phyloP scores from a whole-genome alignment of 2,329 filamentous ascomycete genomes.

The Neofusicoccum kwambonambiense region DNA sequence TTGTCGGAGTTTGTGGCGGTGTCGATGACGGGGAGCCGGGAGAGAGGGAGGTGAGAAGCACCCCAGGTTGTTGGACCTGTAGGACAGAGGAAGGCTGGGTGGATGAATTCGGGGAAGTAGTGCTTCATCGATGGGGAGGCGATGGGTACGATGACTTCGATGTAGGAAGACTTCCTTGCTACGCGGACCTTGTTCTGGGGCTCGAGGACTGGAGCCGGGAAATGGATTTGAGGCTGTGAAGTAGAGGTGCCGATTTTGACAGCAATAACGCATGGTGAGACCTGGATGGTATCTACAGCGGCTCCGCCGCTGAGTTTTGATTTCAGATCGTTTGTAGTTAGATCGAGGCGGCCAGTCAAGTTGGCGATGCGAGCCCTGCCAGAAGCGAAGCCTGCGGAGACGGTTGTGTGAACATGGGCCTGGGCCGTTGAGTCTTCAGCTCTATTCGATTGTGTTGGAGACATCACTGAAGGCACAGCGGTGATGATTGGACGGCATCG shows the following conservation, averaged over 20 bases:
- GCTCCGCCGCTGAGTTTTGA: slow-evolving; percentile 15
- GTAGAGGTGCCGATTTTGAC: not conserved
- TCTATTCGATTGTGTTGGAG: not conserved
- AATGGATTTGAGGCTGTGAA: slow-evolving; percentile 17
- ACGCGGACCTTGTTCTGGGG: slow-evolving; percentile 26
- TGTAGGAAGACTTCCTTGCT: slow-evolving; percentile 32
- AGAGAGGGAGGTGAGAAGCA: slow-evolving; percentile 26
- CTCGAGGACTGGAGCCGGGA: slow-evolving; percentile 26
- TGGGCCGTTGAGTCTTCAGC: not conserved
- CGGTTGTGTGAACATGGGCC: not conserved
- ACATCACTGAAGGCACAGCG: not conserved
- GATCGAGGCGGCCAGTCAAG: not conserved
- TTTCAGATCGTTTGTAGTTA: slow-evolving; percentile 19
- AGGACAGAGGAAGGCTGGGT: not conserved
- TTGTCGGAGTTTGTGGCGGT: not conserved
- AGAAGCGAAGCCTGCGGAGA: not conserved
- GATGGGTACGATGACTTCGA: slow-evolving; percentile 31
- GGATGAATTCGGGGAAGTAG: slow-evolving; percentile 21
- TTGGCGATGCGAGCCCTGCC: not conserved
- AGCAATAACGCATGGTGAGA: not conserved
- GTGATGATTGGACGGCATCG: slow-evolving; percentile 14
- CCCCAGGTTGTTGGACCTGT: slow-evolving; percentile 23
- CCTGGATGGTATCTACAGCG: not conserved
- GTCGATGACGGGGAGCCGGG: slow-evolving; percentile 26
- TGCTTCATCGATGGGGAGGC: slow-evolving; percentile 9